Evolutionary conservation across 768 basidiomycete species (phyloP), one percentile per base, ranked within the genome.

Genomic region (Suillus weaverae): DNA sequence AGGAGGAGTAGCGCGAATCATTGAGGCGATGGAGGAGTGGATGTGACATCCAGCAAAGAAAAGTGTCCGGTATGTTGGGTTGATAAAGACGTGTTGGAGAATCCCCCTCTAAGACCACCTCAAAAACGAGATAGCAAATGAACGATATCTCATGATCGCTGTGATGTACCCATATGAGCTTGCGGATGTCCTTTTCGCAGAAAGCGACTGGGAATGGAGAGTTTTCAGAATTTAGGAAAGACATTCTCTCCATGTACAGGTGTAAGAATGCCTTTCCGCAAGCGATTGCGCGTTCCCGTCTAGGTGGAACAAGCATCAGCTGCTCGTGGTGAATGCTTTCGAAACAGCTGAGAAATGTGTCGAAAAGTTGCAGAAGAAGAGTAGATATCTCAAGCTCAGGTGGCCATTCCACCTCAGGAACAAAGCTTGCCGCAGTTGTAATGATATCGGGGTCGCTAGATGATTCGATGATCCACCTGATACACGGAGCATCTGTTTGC

Each of bases 331-430:
- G 43, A 5, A 33, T 61, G 32, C 39, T 46, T 36, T 64, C 65
- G n/a, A 66, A 66, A 32, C 65, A 64, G 30, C 62, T 18, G 4
- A 57, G 20, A 30, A 66, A 66, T 3, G 65, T 59, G 56, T 66
- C 55, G 18, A 53, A 53, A 33, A 53, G 51, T 18, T 66, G 65
- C 11, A 50, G 48, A 30, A 64, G 64, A 36, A 60, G 41, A 35
- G 44, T n/a, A 30, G 61, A 69, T 32, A 62, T 62, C 22, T 68
- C 68, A n/a, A 68, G 61, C 36, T 62, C 41, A 26, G 61, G 60
- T 10, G 59, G 61, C 68, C 68, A 69, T 32, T 56, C 59, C 32
- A 69, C 64, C 30, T 69, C 67, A 26, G 67, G 61, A 4, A 69
- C 67, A 18, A 69, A 33, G 26, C 48, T 56, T 9, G 62, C 68